Conservation (phyloP, 306 rosid genomes). For the Carpinus viminea region DNA sequence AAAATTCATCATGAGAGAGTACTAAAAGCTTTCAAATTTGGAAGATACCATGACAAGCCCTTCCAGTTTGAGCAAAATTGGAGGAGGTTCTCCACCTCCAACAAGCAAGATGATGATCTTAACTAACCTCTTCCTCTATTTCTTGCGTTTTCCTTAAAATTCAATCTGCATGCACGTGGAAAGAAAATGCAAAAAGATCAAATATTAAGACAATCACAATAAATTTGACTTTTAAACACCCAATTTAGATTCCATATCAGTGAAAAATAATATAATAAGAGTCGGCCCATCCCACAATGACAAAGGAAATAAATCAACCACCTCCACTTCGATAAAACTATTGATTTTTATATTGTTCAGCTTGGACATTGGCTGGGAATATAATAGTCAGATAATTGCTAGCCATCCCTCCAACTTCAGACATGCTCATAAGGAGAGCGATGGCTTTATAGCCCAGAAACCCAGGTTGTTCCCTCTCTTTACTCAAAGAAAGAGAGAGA, state of each 20-base stretch:
- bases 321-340: background rate
- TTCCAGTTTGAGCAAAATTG: no score
- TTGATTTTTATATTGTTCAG: background rate
- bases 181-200: no score
- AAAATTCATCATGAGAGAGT: no score
- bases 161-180: no score
- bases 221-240: background rate
- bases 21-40: no score
- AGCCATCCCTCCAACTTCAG: slow-evolving; percentile 36
- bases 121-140: no score
- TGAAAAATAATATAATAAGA: background rate
- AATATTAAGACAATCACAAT: background rate
- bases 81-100: no score
- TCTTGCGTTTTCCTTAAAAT: no score
- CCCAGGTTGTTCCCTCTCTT: slow-evolving; percentile 46
- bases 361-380: slow-evolving; percentile 4
- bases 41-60: no score
- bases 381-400: slow-evolving; percentile 34
- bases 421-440: slow-evolving; percentile 23
- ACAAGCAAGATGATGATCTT: no score
- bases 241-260: background rate
- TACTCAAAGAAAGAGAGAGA: slow-evolving; percentile 24
- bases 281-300: background rate
- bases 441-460: slow-evolving; percentile 16
- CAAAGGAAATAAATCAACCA: background rate